A percentile compares a stretch with the other conserved stretches of the same genome.
Evolutionary conservation across 805 yeast species (phyloP).

Genomic region (Kazachstania africana): DNA sequence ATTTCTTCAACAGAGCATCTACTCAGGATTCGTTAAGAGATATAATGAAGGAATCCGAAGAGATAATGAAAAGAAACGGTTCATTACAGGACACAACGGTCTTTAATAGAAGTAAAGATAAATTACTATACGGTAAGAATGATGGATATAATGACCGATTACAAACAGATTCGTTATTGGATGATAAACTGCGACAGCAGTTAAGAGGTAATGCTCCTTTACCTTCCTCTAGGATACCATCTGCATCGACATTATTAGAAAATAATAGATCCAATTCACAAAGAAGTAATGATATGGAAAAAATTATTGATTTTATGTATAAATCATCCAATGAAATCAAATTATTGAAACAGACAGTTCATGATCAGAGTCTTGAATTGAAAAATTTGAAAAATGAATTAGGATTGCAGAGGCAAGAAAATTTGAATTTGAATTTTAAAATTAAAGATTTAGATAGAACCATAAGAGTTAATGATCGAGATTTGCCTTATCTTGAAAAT

Average conservation of each 20-base stretch:
- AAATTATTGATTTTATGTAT: background rate
- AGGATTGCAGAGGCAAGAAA: conserved; percentile 7
- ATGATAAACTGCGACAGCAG: conserved; percentile 2
- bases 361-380: conserved; percentile 15
- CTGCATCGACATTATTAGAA: background rate
- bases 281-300: background rate
- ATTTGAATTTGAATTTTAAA: conserved; percentile 8
- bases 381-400: conserved; percentile 10
- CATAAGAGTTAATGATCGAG: no score
- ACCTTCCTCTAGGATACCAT: background rate
- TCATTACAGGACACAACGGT: conserved; percentile 1
- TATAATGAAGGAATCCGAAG: conserved; percentile 19
- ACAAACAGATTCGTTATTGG: background rate
- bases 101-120: background rate
- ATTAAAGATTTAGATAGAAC: conserved; percentile 7
- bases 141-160: background rate
- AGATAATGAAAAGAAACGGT: conserved; percentile 15
- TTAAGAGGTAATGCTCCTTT: background rate
- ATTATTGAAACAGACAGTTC: conserved; percentile 8
- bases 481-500: no score
- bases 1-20: conserved; percentile 15
- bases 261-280: background rate
- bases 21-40: conserved; percentile 23
- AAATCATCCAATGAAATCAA: conserved; percentile 9
- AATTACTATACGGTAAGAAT: background rate